These are phyloP conservation scores for Ceratocystis alfenasii DNA, from an alignment of 2,329 filamentous ascomycete species.

Conservation along the genomic window DNA sequence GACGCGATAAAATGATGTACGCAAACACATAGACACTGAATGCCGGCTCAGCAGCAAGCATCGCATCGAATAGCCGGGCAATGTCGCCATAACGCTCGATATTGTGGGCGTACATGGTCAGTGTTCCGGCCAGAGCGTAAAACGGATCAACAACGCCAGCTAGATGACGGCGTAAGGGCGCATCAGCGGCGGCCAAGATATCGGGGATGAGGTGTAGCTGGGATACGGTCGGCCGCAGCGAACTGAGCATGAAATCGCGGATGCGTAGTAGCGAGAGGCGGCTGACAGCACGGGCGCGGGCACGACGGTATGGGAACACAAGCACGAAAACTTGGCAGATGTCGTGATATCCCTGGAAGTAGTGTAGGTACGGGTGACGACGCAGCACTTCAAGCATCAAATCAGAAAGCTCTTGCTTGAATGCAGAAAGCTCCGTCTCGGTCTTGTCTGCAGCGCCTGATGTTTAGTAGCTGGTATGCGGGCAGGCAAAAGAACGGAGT, in stretches of 20 bases:
- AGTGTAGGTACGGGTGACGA: constrained; percentile 69
- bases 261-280: constrained; percentile 84
- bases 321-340: constrained; percentile 92
- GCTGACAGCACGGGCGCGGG: constrained; percentile 53
- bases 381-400: constrained; percentile 75
- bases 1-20: constrained; percentile 69
- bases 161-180: constrained; percentile 61
- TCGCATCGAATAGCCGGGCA: constrained; percentile 79
- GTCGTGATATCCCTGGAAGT: constrained; percentile 98
- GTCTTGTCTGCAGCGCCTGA: constrained; percentile 27
- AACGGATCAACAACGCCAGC: constrained; percentile 68
- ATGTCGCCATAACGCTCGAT: constrained; percentile 84
- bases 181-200: constrained; percentile 62
- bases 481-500: constrained; percentile 12
- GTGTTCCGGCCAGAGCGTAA: constrained; percentile 82
- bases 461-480: constrained; percentile 4
- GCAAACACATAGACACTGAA: constrained; percentile 88
- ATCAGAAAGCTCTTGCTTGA: constrained; percentile 64
- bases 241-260: constrained; percentile 94
- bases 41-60: constrained; percentile 76
- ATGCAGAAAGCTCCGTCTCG: constrained; percentile 52
- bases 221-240: constrained; percentile 63
- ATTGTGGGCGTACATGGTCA: constrained; percentile 95
- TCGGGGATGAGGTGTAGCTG: constrained; percentile 82
- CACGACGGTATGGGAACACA: constrained; percentile 53